phyloP scores from a whole-genome alignment of 345 rosid species.

The Aquilaria sinensis region DNA sequence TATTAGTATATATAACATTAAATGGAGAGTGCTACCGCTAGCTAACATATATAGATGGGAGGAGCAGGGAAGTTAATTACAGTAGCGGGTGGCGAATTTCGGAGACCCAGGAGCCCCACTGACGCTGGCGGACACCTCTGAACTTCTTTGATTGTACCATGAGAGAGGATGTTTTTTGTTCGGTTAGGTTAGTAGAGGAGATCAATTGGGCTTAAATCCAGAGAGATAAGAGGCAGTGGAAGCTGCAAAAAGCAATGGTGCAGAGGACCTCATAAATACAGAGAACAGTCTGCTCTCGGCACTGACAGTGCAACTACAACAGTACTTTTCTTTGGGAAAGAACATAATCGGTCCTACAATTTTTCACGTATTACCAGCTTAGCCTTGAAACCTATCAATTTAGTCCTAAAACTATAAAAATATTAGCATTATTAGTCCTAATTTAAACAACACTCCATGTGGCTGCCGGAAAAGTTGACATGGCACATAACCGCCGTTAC shows the following conservation, averaged over 20 bases:
- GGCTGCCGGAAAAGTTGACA: too few species aligned
- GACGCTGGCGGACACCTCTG: constrained; percentile 89
- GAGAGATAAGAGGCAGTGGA: neutral
- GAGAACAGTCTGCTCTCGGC: too few species aligned
- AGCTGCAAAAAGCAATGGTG: neutral
- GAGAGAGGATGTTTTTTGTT: neutral
- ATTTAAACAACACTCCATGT: too few species aligned
- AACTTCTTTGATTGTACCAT: constrained; percentile 68
- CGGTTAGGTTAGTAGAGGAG: neutral
- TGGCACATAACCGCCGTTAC: too few species aligned
- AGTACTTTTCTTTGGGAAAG: too few species aligned
- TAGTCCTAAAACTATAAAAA: too few species aligned
- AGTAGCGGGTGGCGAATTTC: constrained; percentile 79
- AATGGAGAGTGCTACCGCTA: neutral
- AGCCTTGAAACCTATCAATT: too few species aligned
- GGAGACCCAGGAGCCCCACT: constrained; percentile 93
- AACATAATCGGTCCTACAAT: too few species aligned
- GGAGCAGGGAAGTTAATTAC: constrained; percentile 23
- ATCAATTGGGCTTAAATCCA: constrained; percentile 13
- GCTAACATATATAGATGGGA: constrained; percentile 1
- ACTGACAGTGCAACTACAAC: too few species aligned
- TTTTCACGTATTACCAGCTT: too few species aligned
- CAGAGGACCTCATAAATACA: neutral
- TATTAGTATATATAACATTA: neutral
- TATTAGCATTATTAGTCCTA: too few species aligned